Percentiles rank a stretch among this genome's conserved stretches.
These are phyloP conservation scores for Moringa oleifera DNA, from an alignment of 345 rosid species.

Conservation along the genomic window DNA sequence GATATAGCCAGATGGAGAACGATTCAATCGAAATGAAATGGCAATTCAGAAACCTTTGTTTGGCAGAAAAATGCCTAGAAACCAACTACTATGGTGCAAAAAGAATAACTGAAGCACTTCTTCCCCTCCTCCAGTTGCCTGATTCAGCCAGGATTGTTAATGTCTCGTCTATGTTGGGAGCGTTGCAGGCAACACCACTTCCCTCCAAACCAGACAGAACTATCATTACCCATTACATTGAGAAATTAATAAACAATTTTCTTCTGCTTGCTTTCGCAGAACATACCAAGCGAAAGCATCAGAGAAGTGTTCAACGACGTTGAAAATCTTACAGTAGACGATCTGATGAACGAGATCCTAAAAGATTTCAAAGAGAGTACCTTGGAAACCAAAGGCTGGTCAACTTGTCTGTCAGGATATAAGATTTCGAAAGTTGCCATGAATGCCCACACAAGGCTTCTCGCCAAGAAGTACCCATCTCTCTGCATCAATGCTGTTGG, in stretches of 20 bases:
- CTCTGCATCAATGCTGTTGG: slow-evolving; percentile 20
- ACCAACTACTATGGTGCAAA: slow-evolving; percentile 28
- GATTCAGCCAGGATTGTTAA: slow-evolving; percentile 28
- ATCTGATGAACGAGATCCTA: background rate
- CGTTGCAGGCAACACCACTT: slow-evolving; percentile 15
- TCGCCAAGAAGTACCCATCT: slow-evolving; percentile 21
- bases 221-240: background rate
- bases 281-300: slow-evolving; percentile 18
- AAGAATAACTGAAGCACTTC: slow-evolving; percentile 19
- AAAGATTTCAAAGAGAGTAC: background rate
- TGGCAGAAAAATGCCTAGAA: slow-evolving; percentile 19
- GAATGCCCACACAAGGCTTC: slow-evolving; percentile 36
- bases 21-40: slow-evolving; percentile 9
- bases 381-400: slow-evolving; percentile 23
- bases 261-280: slow-evolving; percentile 7
- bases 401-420: slow-evolving; percentile 13
- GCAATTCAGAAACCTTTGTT: slow-evolving; percentile 13
- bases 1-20: slow-evolving; percentile 15
- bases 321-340: slow-evolving; percentile 12
- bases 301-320: slow-evolving; percentile 15
- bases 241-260: background rate
- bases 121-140: slow-evolving; percentile 19
- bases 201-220: background rate
- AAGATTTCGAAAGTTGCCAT: slow-evolving; percentile 28
- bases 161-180: slow-evolving; percentile 23